phyloP scores from a whole-genome alignment of 192 early-diverging fungal species.

The Linnemannia schmuckeri region DNA sequence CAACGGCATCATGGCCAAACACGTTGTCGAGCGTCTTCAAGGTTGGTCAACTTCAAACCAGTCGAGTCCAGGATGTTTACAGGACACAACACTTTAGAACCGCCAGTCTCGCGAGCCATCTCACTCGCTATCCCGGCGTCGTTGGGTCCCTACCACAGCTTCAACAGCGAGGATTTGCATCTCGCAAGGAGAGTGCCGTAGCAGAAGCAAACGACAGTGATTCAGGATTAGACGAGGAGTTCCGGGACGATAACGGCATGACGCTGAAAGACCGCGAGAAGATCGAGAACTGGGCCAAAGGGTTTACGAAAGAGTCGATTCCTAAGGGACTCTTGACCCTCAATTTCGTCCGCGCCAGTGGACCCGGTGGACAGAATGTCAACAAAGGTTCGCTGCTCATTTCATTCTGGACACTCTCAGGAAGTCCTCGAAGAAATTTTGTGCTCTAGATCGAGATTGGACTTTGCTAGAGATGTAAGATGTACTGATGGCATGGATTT shows the following conservation, averaged over 20 bases:
- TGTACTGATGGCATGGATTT: neutral
- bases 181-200: neutral
- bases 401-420: neutral
- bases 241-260: conserved; percentile 44
- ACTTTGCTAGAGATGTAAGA: neutral
- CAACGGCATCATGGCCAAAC: neutral
- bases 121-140: neutral
- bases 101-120: neutral
- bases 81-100: neutral
- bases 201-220: neutral
- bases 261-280: conserved; percentile 51
- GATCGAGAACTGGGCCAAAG: conserved; percentile 60
- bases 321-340: conserved; percentile 70
- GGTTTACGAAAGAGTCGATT: conserved; percentile 68
- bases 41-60: neutral
- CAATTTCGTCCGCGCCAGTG: conserved; percentile 80
- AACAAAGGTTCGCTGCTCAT: conserved; percentile 77
- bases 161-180: conserved; percentile 21
- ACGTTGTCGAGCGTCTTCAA: neutral
- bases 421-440: neutral
- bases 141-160: neutral
- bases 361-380: conserved; percentile 94
- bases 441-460: neutral
- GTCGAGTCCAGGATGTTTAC: neutral
- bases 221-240: conserved; percentile 26